These are phyloP conservation scores for Vigna radiata DNA, from an alignment of 306 rosid species.

Conservation along the genomic window DNA sequence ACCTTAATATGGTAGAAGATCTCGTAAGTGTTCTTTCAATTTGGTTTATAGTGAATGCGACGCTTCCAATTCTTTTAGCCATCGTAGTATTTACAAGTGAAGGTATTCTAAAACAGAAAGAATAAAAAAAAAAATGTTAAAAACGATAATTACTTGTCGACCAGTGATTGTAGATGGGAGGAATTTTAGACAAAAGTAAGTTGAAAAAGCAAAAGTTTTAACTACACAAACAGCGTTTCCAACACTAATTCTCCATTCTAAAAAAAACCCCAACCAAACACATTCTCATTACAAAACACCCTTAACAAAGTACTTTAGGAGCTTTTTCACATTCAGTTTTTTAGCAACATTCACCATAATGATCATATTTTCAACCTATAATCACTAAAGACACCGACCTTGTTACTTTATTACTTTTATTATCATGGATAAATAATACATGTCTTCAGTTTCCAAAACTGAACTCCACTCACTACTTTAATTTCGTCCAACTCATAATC, in stretches of 20 bases:
- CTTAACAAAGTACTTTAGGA: conserved; percentile 27
- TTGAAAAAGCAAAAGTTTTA: conserved; percentile 31
- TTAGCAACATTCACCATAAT: conserved; percentile 15
- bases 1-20: no score
- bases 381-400: conserved; percentile 27
- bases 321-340: conserved; percentile 21
- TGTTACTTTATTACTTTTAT: background rate
- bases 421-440: no score
- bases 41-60: no score
- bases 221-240: conserved; percentile 13
- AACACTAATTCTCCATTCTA: background rate
- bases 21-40: no score
- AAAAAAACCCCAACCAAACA: conserved; percentile 40
- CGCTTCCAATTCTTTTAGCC: no score
- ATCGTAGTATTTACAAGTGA: no score
- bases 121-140: no score
- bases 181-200: conserved; percentile 34
- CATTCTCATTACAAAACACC: conserved; percentile 31
- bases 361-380: conserved; percentile 31
- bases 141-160: conserved; percentile 39
- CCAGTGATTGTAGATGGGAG: conserved; percentile 45
- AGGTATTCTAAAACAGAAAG: conserved; percentile 6
- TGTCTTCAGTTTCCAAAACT: no score
- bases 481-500: no score
- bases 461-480: no score